Percentiles rank a stretch among this genome's conserved stretches.
phyloP scores from a whole-genome alignment of 371 early-diverging fungal species.

The Gilbertella persicaria region DNA sequence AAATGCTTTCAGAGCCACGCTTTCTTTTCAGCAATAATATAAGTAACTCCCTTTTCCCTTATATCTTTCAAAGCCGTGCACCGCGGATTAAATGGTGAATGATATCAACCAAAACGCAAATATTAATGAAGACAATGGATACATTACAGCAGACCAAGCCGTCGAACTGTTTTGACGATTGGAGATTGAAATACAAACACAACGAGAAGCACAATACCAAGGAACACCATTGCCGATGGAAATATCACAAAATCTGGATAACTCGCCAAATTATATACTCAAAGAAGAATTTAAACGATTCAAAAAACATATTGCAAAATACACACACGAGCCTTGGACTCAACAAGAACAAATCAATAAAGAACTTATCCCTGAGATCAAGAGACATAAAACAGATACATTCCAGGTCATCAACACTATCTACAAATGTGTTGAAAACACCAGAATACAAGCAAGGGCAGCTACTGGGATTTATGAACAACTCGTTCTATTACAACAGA shows the following conservation, averaged over 20 bases:
- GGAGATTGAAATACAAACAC: no score
- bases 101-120: no score
- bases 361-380: slow-evolving; percentile 5
- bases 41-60: no score
- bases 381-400: slow-evolving; percentile 2
- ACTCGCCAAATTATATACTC: not conserved
- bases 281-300: not conserved
- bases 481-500: not conserved
- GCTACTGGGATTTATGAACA: slow-evolving; percentile 5
- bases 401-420: not conserved
- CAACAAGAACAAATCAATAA: slow-evolving; percentile 9
- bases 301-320: not conserved
- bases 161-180: no score
- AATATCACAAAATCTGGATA: not conserved
- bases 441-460: slow-evolving; percentile 6
- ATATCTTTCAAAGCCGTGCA: no score
- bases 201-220: no score
- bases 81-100: no score
- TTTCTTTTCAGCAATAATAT: no score
- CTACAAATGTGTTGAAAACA: slow-evolving; percentile 7
- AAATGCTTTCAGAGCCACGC: no score
- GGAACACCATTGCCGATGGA: not conserved
- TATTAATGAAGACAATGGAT: no score
- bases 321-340: slow-evolving; percentile 1
- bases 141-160: no score